These are phyloP conservation scores for Cornus florida DNA, from an alignment of 148 eudicot species.

Conservation along the genomic window DNA sequence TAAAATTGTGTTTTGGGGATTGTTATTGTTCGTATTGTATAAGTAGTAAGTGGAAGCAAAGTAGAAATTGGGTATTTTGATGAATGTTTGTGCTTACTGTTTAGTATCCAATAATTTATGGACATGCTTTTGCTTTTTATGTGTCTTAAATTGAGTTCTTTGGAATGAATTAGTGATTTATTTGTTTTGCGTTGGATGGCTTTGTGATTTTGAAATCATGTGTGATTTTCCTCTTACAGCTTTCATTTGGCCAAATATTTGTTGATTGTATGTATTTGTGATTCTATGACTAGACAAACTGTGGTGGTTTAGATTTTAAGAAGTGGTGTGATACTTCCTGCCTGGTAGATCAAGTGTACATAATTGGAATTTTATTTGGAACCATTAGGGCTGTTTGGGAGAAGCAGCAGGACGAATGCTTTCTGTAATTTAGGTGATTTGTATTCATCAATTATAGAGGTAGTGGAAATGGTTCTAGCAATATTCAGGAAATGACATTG, in stretches of 20 bases:
- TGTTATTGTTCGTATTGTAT: background rate
- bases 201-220: background rate
- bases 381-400: background rate
- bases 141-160: background rate
- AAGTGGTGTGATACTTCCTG: background rate
- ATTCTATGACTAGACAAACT: background rate
- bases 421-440: background rate
- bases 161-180: background rate
- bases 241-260: background rate
- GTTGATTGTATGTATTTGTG: background rate
- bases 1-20: background rate
- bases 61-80: background rate
- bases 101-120: too few species aligned
- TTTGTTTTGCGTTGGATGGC: background rate
- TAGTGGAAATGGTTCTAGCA: background rate
- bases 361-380: background rate
- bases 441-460: background rate
- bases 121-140: background rate
- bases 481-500: background rate
- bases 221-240: background rate
- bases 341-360: too few species aligned
- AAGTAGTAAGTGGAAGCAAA: background rate
- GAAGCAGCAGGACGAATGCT: background rate
- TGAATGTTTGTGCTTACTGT: background rate
- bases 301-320: background rate